Percentiles rank a stretch among this genome's conserved stretches.
Evolutionary conservation across 805 yeast genomes (phyloP).

Genomic region (Candida incommunis): DNA sequence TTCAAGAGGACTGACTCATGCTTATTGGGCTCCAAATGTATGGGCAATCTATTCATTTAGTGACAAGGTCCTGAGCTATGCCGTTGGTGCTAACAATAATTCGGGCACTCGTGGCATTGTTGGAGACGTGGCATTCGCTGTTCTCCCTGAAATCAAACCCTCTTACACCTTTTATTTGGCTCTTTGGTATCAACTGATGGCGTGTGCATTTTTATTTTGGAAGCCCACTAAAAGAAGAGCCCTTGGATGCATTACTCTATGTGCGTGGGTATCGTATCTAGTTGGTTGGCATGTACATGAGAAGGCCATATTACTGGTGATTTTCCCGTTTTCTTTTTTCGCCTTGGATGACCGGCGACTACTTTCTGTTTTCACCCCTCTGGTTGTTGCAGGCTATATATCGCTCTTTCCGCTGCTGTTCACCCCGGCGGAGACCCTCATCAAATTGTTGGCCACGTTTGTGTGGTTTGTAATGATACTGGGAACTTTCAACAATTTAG

Average conservation of each 20-base stretch:
- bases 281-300: constrained; percentile 99
- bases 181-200: constrained; percentile 68
- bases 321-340: constrained; percentile 75
- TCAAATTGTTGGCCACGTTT: constrained; percentile 64
- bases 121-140: constrained; percentile 73
- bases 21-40: constrained; percentile 97
- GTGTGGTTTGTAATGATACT: constrained; percentile 76
- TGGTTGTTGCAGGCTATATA: constrained; percentile 70
- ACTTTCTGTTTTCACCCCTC: constrained; percentile 52
- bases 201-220: constrained; percentile 50
- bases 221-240: constrained; percentile 64
- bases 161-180: constrained; percentile 64
- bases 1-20: constrained; percentile 89
- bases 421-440: constrained; percentile 64
- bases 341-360: constrained; percentile 59
- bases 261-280: constrained; percentile 81
- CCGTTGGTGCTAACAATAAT: constrained; percentile 17
- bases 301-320: constrained; percentile 82
- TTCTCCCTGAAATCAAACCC: constrained; percentile 73
- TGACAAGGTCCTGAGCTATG: constrained; percentile 47
- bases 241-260: constrained; percentile 69
- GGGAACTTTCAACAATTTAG: constrained; percentile 47
- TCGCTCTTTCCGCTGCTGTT: constrained; percentile 78
- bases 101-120: constrained; percentile 75
- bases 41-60: constrained; percentile 89